phyloP scores from a whole-genome alignment of 495 filamentous ascomycete species.

The Annulohypoxylon nitens region DNA sequence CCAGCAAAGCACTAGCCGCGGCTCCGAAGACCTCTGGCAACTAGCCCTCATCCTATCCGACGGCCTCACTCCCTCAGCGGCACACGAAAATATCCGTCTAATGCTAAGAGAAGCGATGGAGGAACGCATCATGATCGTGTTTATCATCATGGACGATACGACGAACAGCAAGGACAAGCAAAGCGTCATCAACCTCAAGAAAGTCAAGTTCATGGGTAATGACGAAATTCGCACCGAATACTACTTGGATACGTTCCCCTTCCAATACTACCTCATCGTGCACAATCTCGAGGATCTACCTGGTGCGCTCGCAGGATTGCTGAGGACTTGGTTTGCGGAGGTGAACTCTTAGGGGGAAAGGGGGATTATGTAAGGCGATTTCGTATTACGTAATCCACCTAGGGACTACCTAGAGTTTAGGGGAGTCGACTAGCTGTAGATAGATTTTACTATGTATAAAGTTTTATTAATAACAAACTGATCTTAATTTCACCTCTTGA shows the following conservation, averaged over 20 bases:
- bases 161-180: slow-evolving; percentile 53
- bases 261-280: slow-evolving; percentile 95
- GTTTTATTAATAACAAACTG: neutral
- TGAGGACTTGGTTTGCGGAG: slow-evolving; percentile 98
- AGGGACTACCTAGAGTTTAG: neutral
- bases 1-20: slow-evolving; percentile 65
- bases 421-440: slow-evolving; percentile 28
- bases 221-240: slow-evolving; percentile 76
- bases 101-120: slow-evolving; percentile 89
- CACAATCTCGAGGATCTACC: slow-evolving; percentile 92
- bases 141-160: slow-evolving; percentile 91
- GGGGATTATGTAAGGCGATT: neutral
- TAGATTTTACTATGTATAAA: neutral
- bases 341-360: slow-evolving; percentile 63
- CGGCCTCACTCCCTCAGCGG: slow-evolving; percentile 81
- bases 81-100: slow-evolving; percentile 83
- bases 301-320: slow-evolving; percentile 83
- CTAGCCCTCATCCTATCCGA: slow-evolving; percentile 92
- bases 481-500: too few relatives aligned
- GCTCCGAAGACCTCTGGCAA: slow-evolving; percentile 93
- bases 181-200: slow-evolving; percentile 59
- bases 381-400: slow-evolving; percentile 1
- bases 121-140: slow-evolving; percentile 97
- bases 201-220: slow-evolving; percentile 49
- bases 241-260: slow-evolving; percentile 96